Percentiles rank a stretch among this genome's conserved stretches.
These are phyloP conservation scores for Dactylorhiza incarnata DNA, from an alignment of 106 monocot species.

Conservation along the genomic window DNA sequence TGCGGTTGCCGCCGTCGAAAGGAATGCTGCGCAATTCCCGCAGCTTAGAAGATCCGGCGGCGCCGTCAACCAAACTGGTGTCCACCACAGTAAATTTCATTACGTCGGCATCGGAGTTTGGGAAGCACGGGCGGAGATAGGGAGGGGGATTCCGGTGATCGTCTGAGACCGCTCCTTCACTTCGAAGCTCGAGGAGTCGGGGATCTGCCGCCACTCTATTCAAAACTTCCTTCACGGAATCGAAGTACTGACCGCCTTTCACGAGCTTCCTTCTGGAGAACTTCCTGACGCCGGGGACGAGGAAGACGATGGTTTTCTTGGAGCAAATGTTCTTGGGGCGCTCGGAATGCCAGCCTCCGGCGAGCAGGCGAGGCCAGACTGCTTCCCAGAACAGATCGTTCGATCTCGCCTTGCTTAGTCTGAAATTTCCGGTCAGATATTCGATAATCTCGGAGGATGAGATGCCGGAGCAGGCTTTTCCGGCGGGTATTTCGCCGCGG, in stretches of 20 bases:
- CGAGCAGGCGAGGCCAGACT: constrained; percentile 92
- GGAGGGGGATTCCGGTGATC: constrained; percentile 19
- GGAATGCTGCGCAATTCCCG: constrained; percentile 48
- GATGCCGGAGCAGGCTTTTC: constrained; percentile 70
- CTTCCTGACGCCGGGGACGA: constrained; percentile 62
- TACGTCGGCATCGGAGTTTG: constrained; percentile 26
- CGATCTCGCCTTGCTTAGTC: constrained; percentile 76
- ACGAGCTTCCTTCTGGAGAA: constrained; percentile 74
- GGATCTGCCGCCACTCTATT: constrained; percentile 81
- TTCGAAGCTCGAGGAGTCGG: constrained; percentile 50
- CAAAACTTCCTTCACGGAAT: constrained; percentile 82
- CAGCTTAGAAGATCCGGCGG: constrained; percentile 24
- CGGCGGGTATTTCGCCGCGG: constrained; percentile 53
- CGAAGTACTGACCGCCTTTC: constrained; percentile 91
- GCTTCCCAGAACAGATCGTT: constrained; percentile 98
- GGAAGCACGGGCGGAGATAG: constrained; percentile 32
- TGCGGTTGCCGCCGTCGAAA: constrained; percentile 10
- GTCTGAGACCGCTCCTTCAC: constrained; percentile 18
- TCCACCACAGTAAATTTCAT: constrained; percentile 77
- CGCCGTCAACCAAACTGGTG: constrained; percentile 44
- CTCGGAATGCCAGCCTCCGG: constrained; percentile 78
- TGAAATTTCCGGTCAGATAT: constrained; percentile 72
- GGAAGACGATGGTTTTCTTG: constrained; percentile 53
- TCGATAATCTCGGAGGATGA: constrained; percentile 52
- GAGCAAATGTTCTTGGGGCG: constrained; percentile 56